Evolutionary conservation across 1,284 basidiomycete species (phyloP), one percentile per base, ranked within the genome.

Genomic region (Austroboletus novae-zelandiae): DNA sequence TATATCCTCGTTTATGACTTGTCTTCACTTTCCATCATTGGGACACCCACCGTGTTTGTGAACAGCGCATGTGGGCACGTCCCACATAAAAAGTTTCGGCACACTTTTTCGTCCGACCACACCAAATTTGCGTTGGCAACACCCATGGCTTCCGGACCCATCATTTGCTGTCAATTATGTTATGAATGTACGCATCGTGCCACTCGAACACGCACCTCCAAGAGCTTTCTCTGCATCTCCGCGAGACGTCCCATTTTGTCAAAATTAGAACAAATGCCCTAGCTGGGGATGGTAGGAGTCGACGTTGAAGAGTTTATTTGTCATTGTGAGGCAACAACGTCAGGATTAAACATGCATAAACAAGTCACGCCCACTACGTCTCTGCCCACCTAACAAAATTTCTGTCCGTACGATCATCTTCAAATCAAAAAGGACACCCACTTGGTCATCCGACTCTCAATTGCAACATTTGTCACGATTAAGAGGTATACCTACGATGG

Each of bases 31-130:
- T 35, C 30, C 37, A 53, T 40, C 54, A 47, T 51, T 36, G 44
- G 37, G 14, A 37, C 40, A 80, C 91, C 63, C 59, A 98, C 96
- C 1, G 97, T 99, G 69, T 99, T 99, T 45, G 94, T 97, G 72
- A 99, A 99, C 39, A 99, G 80, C 9, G 94, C 86, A 71, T 99
- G 97, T 5, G 97, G 94, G 69, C 97, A 99, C 18, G 92, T 95
- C 48, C 97, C 97, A 64, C 97, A 99, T 27, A 99, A 76, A 76
- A 94, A 99, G 74, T 99, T 98, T 65, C 92, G 83, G 80, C 97
- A 99, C n/a, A 99, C 97, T 79, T 98, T 98, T 62, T 94, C 92
- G 71, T 97, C 93, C 52, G 89, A 91, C 89, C 97, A 98, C 55
- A 90, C 86, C 55, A 98, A 77, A 72, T 98, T 94, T 58, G 89